Base-by-base conservation (phyloP, 116 monocot genomes). In the Phalaenopsis hybrid region DNA sequence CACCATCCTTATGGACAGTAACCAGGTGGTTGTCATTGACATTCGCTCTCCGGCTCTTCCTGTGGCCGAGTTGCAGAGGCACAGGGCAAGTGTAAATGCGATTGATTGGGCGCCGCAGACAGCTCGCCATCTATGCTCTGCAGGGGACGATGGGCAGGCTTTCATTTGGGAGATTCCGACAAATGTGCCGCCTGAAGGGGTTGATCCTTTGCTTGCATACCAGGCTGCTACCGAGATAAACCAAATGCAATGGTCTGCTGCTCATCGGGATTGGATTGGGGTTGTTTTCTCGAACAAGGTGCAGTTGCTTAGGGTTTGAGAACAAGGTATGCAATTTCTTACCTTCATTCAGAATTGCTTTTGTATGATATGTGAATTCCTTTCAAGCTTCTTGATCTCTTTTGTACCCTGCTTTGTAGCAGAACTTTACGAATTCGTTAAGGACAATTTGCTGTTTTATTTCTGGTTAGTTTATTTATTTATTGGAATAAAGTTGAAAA, bases 31-130 rank as follows among this genome's bases (percentile, higher is more conserved):
- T 5, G 98, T 99, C 23, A 88, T 99, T 21, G 98, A 99, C 76
- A 99, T 99, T 52, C 93, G 95, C 83, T 99, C 88, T 81, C 98
- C 98, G 0, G 95, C 98, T 0, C 83, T 93, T 9, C 98, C 98
- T 1, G 98, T 99, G 9, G 95, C 95, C 45, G 98, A 99, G 90
- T 90, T 99, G 12, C 98, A 99, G 79, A 80, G 98, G 20, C 98
- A 99, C 83, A 93, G 93, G 80, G 88, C 93, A 0, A 87, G 89
- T 48, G 92, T 99, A 76, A 99, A 95, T 44, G 95, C 98, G 76
- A 92, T 99, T 45, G 95, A 95, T 13, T 99, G 98, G 95, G 98
- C 98, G 0, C 98, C 98, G 0, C 98, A 99, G 83, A 93, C 90
- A 81, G 93, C 94, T 31, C 95, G 98, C 81, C 98, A 99, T 82